A percentile compares a stretch with the other conserved stretches of the same genome.
Evolutionary conservation across 2,329 filamentous ascomycete species (phyloP).

Genomic region (Zasmidium angulare): DNA sequence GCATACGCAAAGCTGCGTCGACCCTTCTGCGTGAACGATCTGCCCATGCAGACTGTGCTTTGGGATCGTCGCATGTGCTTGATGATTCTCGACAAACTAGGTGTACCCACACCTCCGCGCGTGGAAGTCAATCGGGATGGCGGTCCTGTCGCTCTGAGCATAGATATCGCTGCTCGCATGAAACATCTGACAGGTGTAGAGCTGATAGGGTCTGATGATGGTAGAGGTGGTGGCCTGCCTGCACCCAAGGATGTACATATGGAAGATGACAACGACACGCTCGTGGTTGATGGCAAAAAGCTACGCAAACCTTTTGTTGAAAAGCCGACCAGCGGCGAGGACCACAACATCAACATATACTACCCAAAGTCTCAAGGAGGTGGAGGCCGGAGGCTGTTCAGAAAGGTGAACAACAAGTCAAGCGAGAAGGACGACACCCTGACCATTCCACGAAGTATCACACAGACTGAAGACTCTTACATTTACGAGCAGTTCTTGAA

Average conservation of each 20-base stretch:
- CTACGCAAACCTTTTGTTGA: conserved; percentile 95
- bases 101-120: conserved; percentile 83
- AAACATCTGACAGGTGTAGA: conserved; percentile 76
- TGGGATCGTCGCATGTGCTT: conserved; percentile 95
- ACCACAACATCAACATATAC: conserved; percentile 98
- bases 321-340: conserved; percentile 96
- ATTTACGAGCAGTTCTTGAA: conserved; percentile 97
- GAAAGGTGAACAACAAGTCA: conserved; percentile 98
- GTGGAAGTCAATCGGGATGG: conserved; percentile 92
- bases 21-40: conserved; percentile 95
- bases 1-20: conserved; percentile 90
- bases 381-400: conserved; percentile 86
- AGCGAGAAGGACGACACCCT: conserved; percentile 86
- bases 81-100: conserved; percentile 81
- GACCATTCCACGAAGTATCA: conserved; percentile 73
- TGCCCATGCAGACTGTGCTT: conserved; percentile 94
- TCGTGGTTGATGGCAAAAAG: conserved; percentile 79
- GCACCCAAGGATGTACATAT: conserved; percentile 72
- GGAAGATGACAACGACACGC: conserved; percentile 83
- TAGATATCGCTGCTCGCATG: conserved; percentile 77
- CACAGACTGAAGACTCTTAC: conserved; percentile 79
- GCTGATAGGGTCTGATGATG: conserved; percentile 69
- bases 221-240: conserved; percentile 58
- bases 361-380: conserved; percentile 84
- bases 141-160: conserved; percentile 73